A percentile compares a stretch with the other conserved stretches of the same genome.
Evolutionary conservation across 2,329 filamentous ascomycete species (phyloP).

Genomic region (Aspergillus texensis): DNA sequence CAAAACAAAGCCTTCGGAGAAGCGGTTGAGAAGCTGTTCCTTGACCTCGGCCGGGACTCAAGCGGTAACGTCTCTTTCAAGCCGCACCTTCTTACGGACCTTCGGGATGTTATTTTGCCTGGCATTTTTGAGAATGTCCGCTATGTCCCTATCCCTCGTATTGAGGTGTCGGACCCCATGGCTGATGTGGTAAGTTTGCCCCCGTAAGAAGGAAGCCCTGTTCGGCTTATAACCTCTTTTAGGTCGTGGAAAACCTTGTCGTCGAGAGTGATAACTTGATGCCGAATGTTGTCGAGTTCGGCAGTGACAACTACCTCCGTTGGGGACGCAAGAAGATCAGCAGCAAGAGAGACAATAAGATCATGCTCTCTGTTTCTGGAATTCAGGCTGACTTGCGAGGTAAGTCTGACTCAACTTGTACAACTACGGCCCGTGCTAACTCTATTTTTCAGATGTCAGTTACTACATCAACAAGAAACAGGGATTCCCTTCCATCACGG

Average conservation of each 20-base stretch:
- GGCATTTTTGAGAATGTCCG: slow-evolving; percentile 78
- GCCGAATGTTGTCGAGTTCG: slow-evolving; percentile 86
- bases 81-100: slow-evolving; percentile 85
- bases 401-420: slow-evolving; percentile 15
- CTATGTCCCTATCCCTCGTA: slow-evolving; percentile 90
- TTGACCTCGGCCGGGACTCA: slow-evolving; percentile 83
- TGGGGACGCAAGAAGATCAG: slow-evolving; percentile 88
- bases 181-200: slow-evolving; percentile 65
- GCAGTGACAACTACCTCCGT: slow-evolving; percentile 90
- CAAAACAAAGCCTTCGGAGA: slow-evolving; percentile 80
- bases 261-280: slow-evolving; percentile 96
- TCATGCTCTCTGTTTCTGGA: slow-evolving; percentile 83
- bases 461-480: slow-evolving; percentile 96
- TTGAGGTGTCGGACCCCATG: slow-evolving; percentile 84
- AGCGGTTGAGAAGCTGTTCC: slow-evolving; percentile 81
- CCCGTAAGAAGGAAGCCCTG: too few species aligned
- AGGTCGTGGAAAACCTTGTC: slow-evolving; percentile 86
- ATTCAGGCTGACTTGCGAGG: slow-evolving; percentile 84
- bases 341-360: slow-evolving; percentile 78
- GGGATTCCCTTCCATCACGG: slow-evolving; percentile 85
- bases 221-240: slow-evolving; percentile 1
- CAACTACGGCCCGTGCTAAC: slow-evolving; percentile 8
- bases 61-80: slow-evolving; percentile 88
- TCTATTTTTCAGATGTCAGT: slow-evolving; percentile 66
- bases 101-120: slow-evolving; percentile 84